Base-by-base conservation (phyloP, 2,329 filamentous ascomycete species). In the Sporothrix protearum region DNA sequence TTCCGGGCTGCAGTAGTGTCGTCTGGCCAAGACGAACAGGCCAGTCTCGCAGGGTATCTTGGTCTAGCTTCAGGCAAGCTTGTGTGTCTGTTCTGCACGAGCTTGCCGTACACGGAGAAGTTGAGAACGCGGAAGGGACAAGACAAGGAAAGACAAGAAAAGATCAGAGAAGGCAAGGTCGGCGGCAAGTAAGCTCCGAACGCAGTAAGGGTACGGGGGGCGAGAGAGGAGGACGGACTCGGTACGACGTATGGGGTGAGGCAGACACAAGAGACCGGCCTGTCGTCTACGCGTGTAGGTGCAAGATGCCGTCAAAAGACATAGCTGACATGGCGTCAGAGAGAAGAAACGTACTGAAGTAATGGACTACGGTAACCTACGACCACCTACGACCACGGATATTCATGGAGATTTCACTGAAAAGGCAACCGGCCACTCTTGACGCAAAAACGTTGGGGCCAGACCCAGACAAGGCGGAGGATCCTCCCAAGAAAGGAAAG, bases 401-500 rank as follows among this genome's bases (percentile, higher is more conserved):
- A 33, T n/a, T 30, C 53, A 57, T 57, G 28, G 25, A 33, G 53
- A 33, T 33, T 30, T 33, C 49, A 57, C 28, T 33, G 28, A 19
- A 57, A 61, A 22, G 55, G 55, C 30, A 61, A 61, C 7, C 4
- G 55, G 55, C 55, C 42, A 47, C 42, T 47, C 42, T 47, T 16
- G 53, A 57, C 22, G 53, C 49, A 51, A 10, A n/a, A 25, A 51
- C 30, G 19, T 59, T 7, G 36, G n/a, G 30, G 57, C 57, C 57
- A 10, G 33, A 28, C 30, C 53, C 53, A 57, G 49, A 36, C 25
- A 59, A 9, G 16, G 28, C n/a, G 53, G 57, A 39, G 57, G 57
- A 61, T 25, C 57, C 57, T 61, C 57, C 57, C 57, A 61, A 61
- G 33, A 61, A 61, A 39, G 57, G 57, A 61, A 61, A 61, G 30